Conservation (phyloP, 306 rosid species). For the Hippophae rhamnoides region DNA sequence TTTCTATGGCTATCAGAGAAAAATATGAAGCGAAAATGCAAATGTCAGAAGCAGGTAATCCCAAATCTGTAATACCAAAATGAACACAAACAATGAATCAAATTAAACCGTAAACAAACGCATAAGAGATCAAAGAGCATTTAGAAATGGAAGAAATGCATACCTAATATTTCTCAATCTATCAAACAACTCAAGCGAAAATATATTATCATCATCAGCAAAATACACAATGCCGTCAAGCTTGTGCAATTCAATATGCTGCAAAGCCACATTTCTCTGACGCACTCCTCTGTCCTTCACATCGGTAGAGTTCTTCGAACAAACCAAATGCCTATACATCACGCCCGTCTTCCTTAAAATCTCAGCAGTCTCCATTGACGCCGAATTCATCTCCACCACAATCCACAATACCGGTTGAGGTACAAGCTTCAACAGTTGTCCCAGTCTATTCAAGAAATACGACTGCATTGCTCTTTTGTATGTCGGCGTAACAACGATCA, state of each 20-base stretch:
- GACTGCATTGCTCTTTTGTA: conserved; percentile 62
- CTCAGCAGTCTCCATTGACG: conserved; percentile 86
- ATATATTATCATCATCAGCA: conserved; percentile 86
- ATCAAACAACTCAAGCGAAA: conserved; percentile 69
- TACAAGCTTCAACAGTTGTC: conserved; percentile 66
- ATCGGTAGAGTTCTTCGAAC: conserved; percentile 45
- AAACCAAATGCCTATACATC: conserved; percentile 86
- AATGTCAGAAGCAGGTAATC: too few relatives aligned
- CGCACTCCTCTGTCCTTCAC: conserved; percentile 88
- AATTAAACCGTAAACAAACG: background rate
- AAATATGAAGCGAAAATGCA: too few relatives aligned
- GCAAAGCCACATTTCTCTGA: conserved; percentile 89
- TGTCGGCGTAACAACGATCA: conserved; percentile 84
- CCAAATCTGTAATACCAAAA: too few relatives aligned
- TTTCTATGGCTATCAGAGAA: too few relatives aligned
- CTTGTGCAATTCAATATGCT: conserved; percentile 76
- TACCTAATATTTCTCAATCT: conserved; percentile 71
- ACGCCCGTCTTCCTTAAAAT: conserved; percentile 84
- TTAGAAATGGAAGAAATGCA: background rate
- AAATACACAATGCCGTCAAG: conserved; percentile 92
- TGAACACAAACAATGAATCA: conserved; percentile 4
- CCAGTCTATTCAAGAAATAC: conserved; percentile 66
- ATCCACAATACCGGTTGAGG: conserved; percentile 83
- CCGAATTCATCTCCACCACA: conserved; percentile 75
- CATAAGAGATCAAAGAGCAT: background rate